Percentiles rank a stretch among this genome's conserved stretches.
Evolutionary conservation across 2,329 filamentous ascomycete species (phyloP).

Genomic region (Ophiostoma quercus): DNA sequence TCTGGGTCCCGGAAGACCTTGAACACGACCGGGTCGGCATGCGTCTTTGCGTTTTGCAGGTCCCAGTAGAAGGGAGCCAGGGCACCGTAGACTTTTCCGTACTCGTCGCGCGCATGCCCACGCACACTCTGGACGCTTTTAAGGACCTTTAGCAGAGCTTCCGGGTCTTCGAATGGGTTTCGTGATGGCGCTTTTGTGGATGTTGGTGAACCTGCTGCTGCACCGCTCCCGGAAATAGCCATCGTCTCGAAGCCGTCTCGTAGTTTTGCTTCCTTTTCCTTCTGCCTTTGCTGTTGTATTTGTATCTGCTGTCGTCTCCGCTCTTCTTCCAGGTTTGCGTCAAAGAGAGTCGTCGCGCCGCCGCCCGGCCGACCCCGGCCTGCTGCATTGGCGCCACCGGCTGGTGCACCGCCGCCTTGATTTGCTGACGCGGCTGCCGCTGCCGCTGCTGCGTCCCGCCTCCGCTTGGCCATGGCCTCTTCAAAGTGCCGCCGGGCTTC

Average conservation of each 20-base stretch:
- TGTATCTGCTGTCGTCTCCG: conserved; percentile 31
- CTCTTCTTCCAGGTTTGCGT: conserved; percentile 64
- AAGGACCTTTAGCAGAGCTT: conserved; percentile 63
- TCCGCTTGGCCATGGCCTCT: conserved; percentile 57
- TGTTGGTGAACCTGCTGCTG: conserved; percentile 24
- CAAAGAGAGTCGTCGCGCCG: conserved; percentile 61
- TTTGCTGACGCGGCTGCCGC: conserved; percentile 36
- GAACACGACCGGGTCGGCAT: conserved; percentile 78
- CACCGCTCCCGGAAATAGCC: conserved; percentile 41
- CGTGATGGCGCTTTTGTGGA: conserved; percentile 32
- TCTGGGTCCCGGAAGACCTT: conserved; percentile 82
- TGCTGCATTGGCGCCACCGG: conserved; percentile 22
- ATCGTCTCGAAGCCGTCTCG: conserved; percentile 63
- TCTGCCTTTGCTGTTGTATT: conserved; percentile 41
- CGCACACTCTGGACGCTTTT: conserved; percentile 69
- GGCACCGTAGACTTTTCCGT: conserved; percentile 82
- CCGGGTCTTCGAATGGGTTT: conserved; percentile 52
- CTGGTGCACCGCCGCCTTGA: not conserved
- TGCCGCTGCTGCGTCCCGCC: conserved; percentile 44
- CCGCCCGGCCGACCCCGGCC: conserved; percentile 27
- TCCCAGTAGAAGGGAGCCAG: conserved; percentile 86
- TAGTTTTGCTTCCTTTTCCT: conserved; percentile 38
- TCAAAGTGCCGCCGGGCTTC: conserved; percentile 80
- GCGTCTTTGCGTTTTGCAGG: conserved; percentile 63
- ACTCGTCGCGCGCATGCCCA: conserved; percentile 82